Conservation (phyloP, 2,329 filamentous ascomycete species). For the Calonectria fujianensis region DNA sequence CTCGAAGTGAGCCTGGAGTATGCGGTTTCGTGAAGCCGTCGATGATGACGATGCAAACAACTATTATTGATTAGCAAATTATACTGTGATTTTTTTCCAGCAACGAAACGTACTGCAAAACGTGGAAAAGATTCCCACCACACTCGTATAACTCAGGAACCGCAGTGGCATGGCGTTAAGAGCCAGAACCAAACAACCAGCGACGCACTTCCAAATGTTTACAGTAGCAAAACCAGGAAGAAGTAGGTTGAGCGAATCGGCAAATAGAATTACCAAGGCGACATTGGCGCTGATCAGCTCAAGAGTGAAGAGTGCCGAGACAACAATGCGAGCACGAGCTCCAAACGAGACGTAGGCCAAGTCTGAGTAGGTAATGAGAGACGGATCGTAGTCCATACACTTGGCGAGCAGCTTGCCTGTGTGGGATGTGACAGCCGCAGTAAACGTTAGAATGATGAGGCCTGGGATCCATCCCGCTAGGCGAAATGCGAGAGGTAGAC, state of each 20-base stretch:
- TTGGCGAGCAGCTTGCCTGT: constrained; percentile 90
- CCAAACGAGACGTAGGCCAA: constrained; percentile 94
- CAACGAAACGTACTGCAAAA: constrained; percentile 82
- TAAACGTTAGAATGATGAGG: constrained; percentile 82
- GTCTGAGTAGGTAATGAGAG: constrained; percentile 94
- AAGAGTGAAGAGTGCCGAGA: constrained; percentile 89
- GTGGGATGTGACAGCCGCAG: constrained; percentile 86
- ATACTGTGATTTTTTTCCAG: background rate
- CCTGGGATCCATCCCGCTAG: constrained; percentile 94
- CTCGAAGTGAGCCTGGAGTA: constrained; percentile 86
- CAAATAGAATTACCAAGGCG: constrained; percentile 93
- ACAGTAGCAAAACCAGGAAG: constrained; percentile 81
- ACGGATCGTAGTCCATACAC: constrained; percentile 90
- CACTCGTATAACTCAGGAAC: constrained; percentile 90
- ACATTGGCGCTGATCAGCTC: constrained; percentile 93
- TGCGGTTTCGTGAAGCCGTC: constrained; percentile 91
- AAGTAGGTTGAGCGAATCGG: constrained; percentile 88
- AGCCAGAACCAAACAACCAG: constrained; percentile 85
- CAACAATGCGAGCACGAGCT: constrained; percentile 84
- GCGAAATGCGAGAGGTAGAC: constrained; percentile 89
- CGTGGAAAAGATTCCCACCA: constrained; percentile 93
- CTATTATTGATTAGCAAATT: constrained; percentile 63
- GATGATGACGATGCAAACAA: constrained; percentile 87
- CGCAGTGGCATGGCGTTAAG: constrained; percentile 90
- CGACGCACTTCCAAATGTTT: constrained; percentile 89